Conservation (phyloP, 345 rosid species). For the Acer negundo region DNA sequence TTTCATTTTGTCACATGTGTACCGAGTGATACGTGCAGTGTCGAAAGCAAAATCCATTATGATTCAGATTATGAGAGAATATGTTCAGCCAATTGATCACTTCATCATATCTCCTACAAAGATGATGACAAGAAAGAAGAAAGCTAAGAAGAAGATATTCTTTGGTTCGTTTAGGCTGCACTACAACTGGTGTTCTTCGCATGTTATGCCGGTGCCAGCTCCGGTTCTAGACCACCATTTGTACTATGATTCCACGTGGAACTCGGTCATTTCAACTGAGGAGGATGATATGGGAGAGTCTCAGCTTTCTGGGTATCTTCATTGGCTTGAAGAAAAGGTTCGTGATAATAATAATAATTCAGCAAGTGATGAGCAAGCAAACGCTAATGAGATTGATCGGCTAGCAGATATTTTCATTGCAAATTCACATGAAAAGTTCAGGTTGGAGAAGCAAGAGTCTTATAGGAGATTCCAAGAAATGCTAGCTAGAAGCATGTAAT, state of each 20-base stretch:
- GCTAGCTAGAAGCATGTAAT: constrained; percentile 65
- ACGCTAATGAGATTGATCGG: constrained; percentile 66
- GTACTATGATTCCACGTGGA: constrained; percentile 57
- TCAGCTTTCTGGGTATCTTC: constrained; percentile 64
- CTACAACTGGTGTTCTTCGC: constrained; percentile 91
- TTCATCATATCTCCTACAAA: constrained; percentile 42
- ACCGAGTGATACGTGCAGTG: constrained; percentile 54
- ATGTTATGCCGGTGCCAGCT: constrained; percentile 59
- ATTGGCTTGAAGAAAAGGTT: constrained; percentile 62
- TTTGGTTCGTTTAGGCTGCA: constrained; percentile 88
- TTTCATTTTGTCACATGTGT: constrained; percentile 54
- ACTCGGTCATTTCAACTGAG: constrained; percentile 35
- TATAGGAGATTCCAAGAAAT: constrained; percentile 85
- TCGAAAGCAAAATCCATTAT: constrained; percentile 57
- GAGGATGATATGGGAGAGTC: constrained; percentile 31
- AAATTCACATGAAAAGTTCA: constrained; percentile 79
- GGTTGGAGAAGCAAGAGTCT: constrained; percentile 93
- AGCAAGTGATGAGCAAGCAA: constrained; percentile 14
- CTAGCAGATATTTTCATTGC: constrained; percentile 88
- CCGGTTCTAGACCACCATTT: constrained; percentile 54
- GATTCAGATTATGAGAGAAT: constrained; percentile 45
- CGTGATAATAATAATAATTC: neutral
- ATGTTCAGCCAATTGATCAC: constrained; percentile 33
- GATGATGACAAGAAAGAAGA: constrained; percentile 34
- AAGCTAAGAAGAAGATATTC: constrained; percentile 45